These are phyloP conservation scores for Chrysoporthe cubensis DNA, from an alignment of 2,329 filamentous ascomycete genomes.

Conservation along the genomic window DNA sequence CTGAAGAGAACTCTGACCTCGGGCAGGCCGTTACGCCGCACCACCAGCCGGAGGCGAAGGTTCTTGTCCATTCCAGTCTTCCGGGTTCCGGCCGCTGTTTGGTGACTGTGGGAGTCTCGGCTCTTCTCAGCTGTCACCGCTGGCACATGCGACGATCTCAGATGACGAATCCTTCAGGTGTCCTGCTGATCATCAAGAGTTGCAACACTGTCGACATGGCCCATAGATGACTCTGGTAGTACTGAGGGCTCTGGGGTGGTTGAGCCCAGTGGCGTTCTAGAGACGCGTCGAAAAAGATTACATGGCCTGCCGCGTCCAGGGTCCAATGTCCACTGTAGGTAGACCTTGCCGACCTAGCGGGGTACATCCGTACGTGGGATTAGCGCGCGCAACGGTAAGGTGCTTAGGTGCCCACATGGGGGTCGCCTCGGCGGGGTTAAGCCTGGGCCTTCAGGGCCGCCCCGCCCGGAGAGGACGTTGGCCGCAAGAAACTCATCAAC, in stretches of 20 bases:
- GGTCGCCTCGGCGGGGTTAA: too few species aligned
- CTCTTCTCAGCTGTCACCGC: not conserved
- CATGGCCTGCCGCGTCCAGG: not conserved
- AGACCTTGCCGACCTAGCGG: not conserved
- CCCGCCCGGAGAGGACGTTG: too few species aligned
- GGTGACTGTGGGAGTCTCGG: not conserved
- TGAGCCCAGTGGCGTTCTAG: not conserved
- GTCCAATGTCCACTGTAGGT: not conserved
- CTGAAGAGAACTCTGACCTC: conserved; percentile 74
- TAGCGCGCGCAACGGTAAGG: not conserved
- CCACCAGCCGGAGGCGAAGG: conserved; percentile 74
- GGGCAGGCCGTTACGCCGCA: conserved; percentile 75
- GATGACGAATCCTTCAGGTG: not conserved
- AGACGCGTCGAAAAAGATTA: not conserved
- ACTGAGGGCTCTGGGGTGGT: not conserved
- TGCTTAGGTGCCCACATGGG: not conserved
- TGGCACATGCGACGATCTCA: not conserved
- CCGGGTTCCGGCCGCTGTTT: not conserved
- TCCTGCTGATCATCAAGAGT: not conserved
- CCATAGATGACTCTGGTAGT: not conserved
- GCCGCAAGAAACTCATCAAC: too few species aligned
- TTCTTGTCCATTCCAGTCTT: conserved; percentile 34
- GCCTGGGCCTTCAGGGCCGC: too few species aligned
- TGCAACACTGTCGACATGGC: not conserved
- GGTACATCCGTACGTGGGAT: not conserved